A percentile compares a stretch with the other conserved stretches of the same genome.
Evolutionary conservation across 306 rosid genomes (phyloP).

Genomic region (Prinsepia uniflora): DNA sequence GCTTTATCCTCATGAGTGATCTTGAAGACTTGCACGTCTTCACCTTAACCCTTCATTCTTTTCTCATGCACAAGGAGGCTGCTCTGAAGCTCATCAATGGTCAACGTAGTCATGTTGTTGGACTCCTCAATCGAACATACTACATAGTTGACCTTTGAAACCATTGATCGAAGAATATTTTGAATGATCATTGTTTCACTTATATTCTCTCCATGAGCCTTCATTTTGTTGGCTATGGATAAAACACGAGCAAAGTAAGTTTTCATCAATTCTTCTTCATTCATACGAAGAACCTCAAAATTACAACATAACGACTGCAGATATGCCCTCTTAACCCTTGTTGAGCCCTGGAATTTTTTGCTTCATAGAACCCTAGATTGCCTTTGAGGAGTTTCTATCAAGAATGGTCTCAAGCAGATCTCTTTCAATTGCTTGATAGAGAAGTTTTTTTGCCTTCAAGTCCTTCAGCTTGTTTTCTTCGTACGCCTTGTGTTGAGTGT

Average conservation of each 20-base stretch:
- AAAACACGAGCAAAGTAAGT: background rate
- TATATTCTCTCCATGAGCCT: background rate
- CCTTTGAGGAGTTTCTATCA: background rate
- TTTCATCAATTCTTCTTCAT: background rate
- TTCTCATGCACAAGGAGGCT: background rate
- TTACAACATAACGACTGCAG: background rate
- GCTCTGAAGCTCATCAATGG: background rate
- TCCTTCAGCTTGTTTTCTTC: background rate
- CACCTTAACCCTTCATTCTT: background rate
- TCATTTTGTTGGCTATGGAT: background rate
- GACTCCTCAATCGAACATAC: background rate
- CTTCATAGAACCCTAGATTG: background rate
- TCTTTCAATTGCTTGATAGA: slow-evolving; percentile 6
- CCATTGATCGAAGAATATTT: slow-evolving; percentile 5
- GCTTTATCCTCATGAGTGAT: background rate
- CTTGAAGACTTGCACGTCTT: background rate
- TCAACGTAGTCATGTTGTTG: background rate
- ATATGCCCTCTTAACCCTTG: background rate
- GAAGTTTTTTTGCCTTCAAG: background rate
- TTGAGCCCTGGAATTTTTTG: background rate
- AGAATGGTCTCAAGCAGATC: background rate
- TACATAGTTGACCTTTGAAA: background rate
- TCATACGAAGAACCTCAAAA: background rate
- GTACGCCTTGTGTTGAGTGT: background rate
- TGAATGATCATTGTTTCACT: background rate